These are phyloP conservation scores for Coelastrella sp. DNA, from an alignment of 139 green algal species.

Conservation along the genomic window DNA sequence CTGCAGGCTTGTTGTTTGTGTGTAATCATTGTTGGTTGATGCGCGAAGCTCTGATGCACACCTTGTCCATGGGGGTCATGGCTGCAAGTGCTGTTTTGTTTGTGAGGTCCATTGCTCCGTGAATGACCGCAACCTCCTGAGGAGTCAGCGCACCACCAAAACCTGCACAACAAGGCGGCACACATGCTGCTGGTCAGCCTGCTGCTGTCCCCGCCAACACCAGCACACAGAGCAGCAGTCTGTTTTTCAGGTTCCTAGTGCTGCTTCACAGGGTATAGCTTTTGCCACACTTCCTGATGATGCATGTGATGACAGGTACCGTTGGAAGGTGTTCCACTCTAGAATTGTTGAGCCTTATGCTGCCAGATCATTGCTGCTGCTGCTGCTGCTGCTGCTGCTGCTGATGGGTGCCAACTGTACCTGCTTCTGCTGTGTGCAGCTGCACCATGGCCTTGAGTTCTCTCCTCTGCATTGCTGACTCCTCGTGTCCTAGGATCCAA, in stretches of 20 bases:
- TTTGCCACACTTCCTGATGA: too few species aligned
- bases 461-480: slow-evolving; percentile 48
- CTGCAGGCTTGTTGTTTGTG: background rate
- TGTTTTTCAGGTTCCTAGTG: background rate
- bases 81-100: slow-evolving; percentile 74
- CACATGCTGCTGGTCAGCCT: background rate
- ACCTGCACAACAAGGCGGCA: slow-evolving; percentile 31
- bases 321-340: too few species aligned
- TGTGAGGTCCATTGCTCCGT: slow-evolving; percentile 83
- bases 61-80: slow-evolving; percentile 86
- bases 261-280: too few species aligned
- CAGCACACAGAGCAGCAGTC: background rate
- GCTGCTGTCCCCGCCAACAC: background rate
- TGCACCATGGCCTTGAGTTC: slow-evolving; percentile 92
- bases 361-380: background rate
- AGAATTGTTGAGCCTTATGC: too few species aligned
- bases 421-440: slow-evolving; percentile 74
- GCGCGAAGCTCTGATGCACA: background rate
- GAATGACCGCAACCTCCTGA: slow-evolving; percentile 60
- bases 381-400: background rate
- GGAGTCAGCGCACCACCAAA: slow-evolving; percentile 76
- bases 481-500: slow-evolving; percentile 74
- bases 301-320: too few species aligned
- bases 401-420: slow-evolving; percentile 3
- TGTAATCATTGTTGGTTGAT: background rate